Percentiles rank a stretch among this genome's conserved stretches.
These are phyloP conservation scores for Hypoxylon cercidicola DNA, from an alignment of 495 filamentous ascomycete species.

Conservation along the genomic window DNA sequence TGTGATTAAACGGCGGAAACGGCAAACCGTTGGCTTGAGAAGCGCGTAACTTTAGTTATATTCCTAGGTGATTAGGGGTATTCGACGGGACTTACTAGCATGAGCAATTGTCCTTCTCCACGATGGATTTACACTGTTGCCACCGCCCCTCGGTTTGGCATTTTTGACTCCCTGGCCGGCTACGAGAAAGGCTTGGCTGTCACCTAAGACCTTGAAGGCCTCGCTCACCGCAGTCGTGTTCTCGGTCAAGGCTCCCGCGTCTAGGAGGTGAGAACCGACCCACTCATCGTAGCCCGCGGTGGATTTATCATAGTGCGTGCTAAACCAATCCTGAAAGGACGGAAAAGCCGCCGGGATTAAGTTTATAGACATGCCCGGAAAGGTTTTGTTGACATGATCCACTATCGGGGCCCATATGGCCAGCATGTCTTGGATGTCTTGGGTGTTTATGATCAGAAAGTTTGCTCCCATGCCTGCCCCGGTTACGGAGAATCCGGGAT, in stretches of 20 bases:
- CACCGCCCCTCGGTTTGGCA: conserved; percentile 54
- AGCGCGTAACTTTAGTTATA: neutral
- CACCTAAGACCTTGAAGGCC: conserved; percentile 29
- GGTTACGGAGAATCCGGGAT: conserved; percentile 27
- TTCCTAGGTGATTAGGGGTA: neutral
- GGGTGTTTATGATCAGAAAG: conserved; percentile 39
- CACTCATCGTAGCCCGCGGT: conserved; percentile 52
- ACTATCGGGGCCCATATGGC: conserved; percentile 55
- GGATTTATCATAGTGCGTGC: conserved; percentile 45
- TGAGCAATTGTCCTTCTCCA: conserved; percentile 66
- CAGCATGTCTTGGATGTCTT: conserved; percentile 51
- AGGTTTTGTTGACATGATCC: conserved; percentile 56
- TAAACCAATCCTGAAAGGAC: conserved; percentile 60
- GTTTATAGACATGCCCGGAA: conserved; percentile 50
- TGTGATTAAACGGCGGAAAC: conserved; percentile 51
- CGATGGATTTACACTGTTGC: conserved; percentile 61
- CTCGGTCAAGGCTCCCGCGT: conserved; percentile 42
- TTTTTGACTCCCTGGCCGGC: conserved; percentile 49
- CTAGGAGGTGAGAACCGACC: conserved; percentile 55
- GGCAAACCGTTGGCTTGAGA: conserved; percentile 45
- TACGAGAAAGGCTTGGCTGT: conserved; percentile 43
- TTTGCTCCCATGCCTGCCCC: conserved; percentile 48
- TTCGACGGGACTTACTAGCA: conserved; percentile 30
- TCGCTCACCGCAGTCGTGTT: conserved; percentile 32
- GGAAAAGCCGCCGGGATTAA: conserved; percentile 55